Evolutionary conservation across 805 yeast species (phyloP), one percentile per base, ranked within the genome.

Genomic region (Candida maesae): DNA sequence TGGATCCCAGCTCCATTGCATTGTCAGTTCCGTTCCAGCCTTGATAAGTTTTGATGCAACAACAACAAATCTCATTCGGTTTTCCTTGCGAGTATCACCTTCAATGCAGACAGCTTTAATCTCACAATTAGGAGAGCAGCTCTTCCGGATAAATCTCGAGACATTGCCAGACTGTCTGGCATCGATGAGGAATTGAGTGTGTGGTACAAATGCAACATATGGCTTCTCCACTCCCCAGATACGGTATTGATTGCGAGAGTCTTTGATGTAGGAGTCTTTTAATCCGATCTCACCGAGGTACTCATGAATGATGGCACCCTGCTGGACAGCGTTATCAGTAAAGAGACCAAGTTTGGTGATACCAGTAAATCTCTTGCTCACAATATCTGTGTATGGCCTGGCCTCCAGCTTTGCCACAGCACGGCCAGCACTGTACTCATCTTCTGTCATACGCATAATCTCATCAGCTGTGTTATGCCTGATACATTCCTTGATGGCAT

Each of bases 1-100:
- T 3, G 63, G 57, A 56, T 89, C 95, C 95, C 96, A 91, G 45
- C 82, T 86, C 98, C 98, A 91, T 2, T 80, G 76, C 9, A 88
- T 61, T 0, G 90, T 73, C 16, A 91, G 62, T 56, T 90, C 97
- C 29, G 79, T 76, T n/a, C 79, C 88, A 9, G 70, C 61, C 38
- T 69, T 67, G 20, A 90, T 74, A 2, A 76, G 75, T 35, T 67
- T 71, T 1, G 71, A 60, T 0, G 96, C 76, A 21, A 67, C 67
- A 9, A 86, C 68, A 8, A 77, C 67, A 55, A 85, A 79, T 40
- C 71, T 73, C 9, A 84, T 68, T n/a, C n/a, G n/a, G n/a, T n/a
- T n/a, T n/a, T n/a, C n/a, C n/a, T n/a, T n/a, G n/a, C n/a, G n/a
- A n/a, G n/a, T n/a, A n/a, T n/a, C n/a, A n/a, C n/a, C n/a, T 64